Percentiles rank a stretch among this genome's conserved stretches.
Conservation (phyloP, 768 basidiomycete species). For the Lactarius sanguifluus region DNA sequence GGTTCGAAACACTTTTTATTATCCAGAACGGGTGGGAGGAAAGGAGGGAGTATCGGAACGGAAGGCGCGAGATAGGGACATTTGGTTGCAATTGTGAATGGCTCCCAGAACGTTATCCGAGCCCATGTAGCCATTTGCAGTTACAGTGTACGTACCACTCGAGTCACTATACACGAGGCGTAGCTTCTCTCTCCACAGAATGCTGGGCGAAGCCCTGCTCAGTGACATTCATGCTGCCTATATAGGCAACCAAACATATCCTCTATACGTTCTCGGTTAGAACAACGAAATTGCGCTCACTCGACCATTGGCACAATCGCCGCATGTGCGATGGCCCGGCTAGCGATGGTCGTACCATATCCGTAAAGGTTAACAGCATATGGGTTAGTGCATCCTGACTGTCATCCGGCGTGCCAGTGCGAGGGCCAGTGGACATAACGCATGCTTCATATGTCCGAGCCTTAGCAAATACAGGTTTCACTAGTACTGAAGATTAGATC, state of each 20-base stretch:
- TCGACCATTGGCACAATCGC: background rate
- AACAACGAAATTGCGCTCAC: background rate
- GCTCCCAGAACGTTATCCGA: background rate
- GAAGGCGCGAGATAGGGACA: background rate
- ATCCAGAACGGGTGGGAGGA: conserved; percentile 50
- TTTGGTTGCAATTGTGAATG: too few species aligned
- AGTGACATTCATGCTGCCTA: background rate
- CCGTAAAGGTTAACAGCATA: background rate
- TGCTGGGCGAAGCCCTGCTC: background rate
- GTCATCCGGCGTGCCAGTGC: background rate
- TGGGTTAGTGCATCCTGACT: background rate
- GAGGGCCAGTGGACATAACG: conserved; percentile 7
- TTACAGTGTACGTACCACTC: background rate
- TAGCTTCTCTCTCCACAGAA: background rate
- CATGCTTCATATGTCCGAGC: conserved; percentile 10
- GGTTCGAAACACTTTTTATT: conserved; percentile 38
- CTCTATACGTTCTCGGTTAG: background rate
- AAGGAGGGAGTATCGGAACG: too few species aligned
- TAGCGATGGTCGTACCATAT: background rate
- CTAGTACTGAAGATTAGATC: conserved; percentile 25
- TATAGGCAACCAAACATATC: background rate
- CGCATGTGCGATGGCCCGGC: background rate
- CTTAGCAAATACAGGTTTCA: conserved; percentile 23
- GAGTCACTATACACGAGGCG: background rate
- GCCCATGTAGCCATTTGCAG: background rate